Evolutionary conservation across 2,329 filamentous ascomycete species (phyloP).

Genomic region (Curvularia sp.): DNA sequence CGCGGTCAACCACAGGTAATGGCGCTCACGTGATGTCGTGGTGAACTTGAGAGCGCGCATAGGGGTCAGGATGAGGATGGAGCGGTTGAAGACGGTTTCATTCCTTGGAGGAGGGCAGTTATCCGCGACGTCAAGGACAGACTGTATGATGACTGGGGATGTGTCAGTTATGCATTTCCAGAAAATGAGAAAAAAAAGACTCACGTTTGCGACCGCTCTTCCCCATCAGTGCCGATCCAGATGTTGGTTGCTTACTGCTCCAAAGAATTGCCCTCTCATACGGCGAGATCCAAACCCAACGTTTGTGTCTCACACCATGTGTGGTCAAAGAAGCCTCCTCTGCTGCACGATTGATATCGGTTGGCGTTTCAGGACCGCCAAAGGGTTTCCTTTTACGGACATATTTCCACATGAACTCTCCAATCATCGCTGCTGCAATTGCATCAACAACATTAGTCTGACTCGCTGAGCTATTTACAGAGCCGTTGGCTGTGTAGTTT

Average conservation of each 20-base stretch:
- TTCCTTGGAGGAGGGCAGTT: conserved; percentile 85
- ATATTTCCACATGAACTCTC: conserved; percentile 96
- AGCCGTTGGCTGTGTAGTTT: conserved; percentile 63
- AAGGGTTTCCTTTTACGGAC: conserved; percentile 89
- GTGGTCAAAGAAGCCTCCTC: conserved; percentile 70
- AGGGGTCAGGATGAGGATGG: conserved; percentile 92
- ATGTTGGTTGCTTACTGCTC: conserved; percentile 96
- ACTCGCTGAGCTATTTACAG: conserved; percentile 66
- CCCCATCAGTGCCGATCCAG: conserved; percentile 85
- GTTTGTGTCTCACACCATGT: conserved; percentile 79
- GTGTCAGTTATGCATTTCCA: conserved; percentile 24
- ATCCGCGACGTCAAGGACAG: conserved; percentile 95
- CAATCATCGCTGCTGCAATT: conserved; percentile 98
- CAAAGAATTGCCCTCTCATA: conserved; percentile 97
- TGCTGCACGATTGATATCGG: conserved; percentile 59
- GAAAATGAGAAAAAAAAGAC: conserved; percentile 50
- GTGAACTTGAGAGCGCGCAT: conserved; percentile 96
- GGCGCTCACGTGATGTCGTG: conserved; percentile 78
- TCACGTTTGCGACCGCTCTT: conserved; percentile 94
- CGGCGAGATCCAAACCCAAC: conserved; percentile 98
- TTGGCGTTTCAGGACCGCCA: conserved; percentile 69
- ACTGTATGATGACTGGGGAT: conserved; percentile 83
- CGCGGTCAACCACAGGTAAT: conserved; percentile 94
- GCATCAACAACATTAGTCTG: conserved; percentile 88
- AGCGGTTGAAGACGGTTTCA: conserved; percentile 79